Evolutionary conservation across 75 land plant species (phyloP).

Genomic region (Sequoia sempervirens): DNA sequence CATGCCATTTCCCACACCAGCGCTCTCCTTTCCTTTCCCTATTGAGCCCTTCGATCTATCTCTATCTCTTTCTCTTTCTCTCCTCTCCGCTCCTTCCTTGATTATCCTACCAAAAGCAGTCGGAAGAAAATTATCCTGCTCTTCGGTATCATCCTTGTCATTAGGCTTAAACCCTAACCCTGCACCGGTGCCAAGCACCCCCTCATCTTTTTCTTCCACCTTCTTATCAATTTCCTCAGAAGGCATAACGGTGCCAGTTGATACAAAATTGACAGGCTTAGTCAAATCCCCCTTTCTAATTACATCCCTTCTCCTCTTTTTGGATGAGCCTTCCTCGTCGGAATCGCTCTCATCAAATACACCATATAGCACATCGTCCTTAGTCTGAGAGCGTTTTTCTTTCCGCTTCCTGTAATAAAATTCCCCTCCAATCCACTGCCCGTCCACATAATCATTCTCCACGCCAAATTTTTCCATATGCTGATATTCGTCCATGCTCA

Average conservation of each 20-base stretch:
- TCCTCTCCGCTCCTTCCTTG: conserved; percentile 67
- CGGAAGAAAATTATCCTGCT: conserved; percentile 52
- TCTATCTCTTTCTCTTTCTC: conserved; percentile 62
- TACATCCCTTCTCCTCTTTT: conserved; percentile 36
- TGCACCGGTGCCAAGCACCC: not conserved
- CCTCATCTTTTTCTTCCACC: conserved; percentile 24
- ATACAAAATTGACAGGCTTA: conserved; percentile 89
- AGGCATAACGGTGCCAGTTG: conserved; percentile 77
- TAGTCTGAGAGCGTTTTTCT: conserved; percentile 64
- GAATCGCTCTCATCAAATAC: conserved; percentile 49
- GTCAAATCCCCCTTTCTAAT: conserved; percentile 49
- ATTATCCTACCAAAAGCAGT: conserved; percentile 81
- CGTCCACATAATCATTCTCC: conserved; percentile 82
- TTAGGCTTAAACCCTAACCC: conserved; percentile 15
- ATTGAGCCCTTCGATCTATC: conserved; percentile 18
- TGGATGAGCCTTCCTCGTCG: conserved; percentile 36
- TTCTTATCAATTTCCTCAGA: conserved; percentile 50
- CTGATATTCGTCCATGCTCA: conserved; percentile 75
- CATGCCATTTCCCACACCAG: conserved; percentile 12
- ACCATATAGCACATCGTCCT: conserved; percentile 88
- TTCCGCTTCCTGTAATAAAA: conserved; percentile 69
- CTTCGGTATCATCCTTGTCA: conserved; percentile 21
- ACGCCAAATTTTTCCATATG: conserved; percentile 80
- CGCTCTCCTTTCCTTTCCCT: conserved; percentile 15
- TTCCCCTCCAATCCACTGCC: conserved; percentile 84